Evolutionary conservation across 495 filamentous ascomycete genomes (phyloP).

Genomic region (Aspergillus conjunctus): DNA sequence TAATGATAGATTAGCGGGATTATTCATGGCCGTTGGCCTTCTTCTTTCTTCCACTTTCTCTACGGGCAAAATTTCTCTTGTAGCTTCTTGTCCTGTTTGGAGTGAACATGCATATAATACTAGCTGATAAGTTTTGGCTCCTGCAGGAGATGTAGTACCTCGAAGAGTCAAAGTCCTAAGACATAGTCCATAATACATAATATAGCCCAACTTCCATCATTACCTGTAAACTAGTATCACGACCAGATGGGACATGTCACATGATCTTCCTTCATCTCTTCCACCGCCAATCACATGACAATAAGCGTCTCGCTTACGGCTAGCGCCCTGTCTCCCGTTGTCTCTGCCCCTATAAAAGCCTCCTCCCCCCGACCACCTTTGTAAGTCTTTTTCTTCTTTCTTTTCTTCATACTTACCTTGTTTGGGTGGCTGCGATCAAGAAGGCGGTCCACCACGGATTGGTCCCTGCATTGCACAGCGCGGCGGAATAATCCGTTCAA

Average conservation of each 20-base stretch:
- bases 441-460: conserved; percentile 59
- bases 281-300: not conserved
- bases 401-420: conserved; percentile 78
- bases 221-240: no score
- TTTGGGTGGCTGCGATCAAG: conserved; percentile 64
- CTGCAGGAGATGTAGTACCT: no score
- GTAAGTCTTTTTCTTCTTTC: conserved; percentile 42
- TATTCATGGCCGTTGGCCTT: not conserved
- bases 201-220: no score
- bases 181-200: no score
- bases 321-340: conserved; percentile 22
- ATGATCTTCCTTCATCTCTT: not conserved
- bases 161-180: no score
- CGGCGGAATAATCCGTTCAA: conserved; percentile 66
- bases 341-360: conserved; percentile 33
- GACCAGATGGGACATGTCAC: not conserved
- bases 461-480: conserved; percentile 80
- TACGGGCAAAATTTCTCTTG: not conserved
- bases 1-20: conserved; percentile 3
- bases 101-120: not conserved
- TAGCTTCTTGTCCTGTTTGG: not conserved
- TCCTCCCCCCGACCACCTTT: conserved; percentile 24
- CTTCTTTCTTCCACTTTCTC: not conserved
- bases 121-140: not conserved
- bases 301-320: conserved; percentile 35